phyloP scores from a whole-genome alignment of 371 early-diverging fungal species.

The Mortierella sp. region DNA sequence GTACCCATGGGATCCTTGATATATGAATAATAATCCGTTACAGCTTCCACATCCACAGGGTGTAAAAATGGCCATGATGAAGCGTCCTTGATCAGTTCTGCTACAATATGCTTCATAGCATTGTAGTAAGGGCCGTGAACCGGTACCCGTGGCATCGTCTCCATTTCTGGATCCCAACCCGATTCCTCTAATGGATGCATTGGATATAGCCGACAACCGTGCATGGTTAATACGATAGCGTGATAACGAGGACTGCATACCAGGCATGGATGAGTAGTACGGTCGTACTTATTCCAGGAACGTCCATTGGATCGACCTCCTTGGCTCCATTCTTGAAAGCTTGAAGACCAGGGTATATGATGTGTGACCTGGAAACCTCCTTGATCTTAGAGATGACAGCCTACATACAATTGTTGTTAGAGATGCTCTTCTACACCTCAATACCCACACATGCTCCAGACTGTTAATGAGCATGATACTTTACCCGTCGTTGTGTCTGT shows the following conservation, averaged over 20 bases:
- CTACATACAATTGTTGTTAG: slow-evolving; percentile 33
- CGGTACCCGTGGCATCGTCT: slow-evolving; percentile 68
- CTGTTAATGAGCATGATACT: background rate
- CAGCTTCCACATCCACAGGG: slow-evolving; percentile 93
- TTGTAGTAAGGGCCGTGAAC: slow-evolving; percentile 68
- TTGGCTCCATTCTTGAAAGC: slow-evolving; percentile 69
- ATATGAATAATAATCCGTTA: slow-evolving; percentile 96
- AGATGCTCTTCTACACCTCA: background rate
- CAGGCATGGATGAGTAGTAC: too few species aligned
- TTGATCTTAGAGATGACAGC: slow-evolving; percentile 88
- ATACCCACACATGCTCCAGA: too few species aligned
- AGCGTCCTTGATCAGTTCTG: slow-evolving; percentile 81
- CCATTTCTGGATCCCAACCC: slow-evolving; percentile 94
- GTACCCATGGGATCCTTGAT: slow-evolving; percentile 99
- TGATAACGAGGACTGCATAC: too few species aligned
- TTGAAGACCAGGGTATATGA: slow-evolving; percentile 83
- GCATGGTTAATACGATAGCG: too few species aligned
- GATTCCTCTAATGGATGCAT: slow-evolving; percentile 72
- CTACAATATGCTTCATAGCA: slow-evolving; percentile 78
- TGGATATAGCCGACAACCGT: too few species aligned
- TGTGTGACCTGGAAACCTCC: slow-evolving; percentile 74
- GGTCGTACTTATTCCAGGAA: slow-evolving; percentile 78
- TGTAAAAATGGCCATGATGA: slow-evolving; percentile 98
- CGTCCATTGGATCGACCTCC: slow-evolving; percentile 62
- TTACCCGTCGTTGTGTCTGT: slow-evolving; percentile 70